phyloP scores from a whole-genome alignment of 2,329 filamentous ascomycete species.

The Calonectria hongkongensis region DNA sequence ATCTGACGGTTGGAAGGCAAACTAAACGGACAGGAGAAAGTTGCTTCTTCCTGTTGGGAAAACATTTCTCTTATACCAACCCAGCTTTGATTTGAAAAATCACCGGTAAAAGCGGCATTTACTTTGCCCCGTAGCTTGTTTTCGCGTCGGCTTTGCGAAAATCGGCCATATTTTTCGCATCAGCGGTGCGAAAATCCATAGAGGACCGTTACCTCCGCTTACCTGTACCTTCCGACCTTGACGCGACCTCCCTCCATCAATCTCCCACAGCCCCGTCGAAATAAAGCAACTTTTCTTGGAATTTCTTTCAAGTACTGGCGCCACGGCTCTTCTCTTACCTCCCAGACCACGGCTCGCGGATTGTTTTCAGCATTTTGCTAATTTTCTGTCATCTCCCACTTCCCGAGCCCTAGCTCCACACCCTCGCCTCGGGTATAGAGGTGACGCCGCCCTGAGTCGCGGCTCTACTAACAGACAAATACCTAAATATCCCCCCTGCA shows the following conservation, averaged over 20 bases:
- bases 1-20: constrained; percentile 24
- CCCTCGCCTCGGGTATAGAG: constrained; percentile 40
- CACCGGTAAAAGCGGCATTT: constrained; percentile 36
- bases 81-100: neutral
- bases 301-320: neutral
- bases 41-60: constrained; percentile 1
- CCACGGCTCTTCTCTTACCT: neutral
- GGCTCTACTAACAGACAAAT: constrained; percentile 50
- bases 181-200: constrained; percentile 40
- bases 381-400: constrained; percentile 29
- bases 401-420: constrained; percentile 50
- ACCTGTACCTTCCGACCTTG: constrained; percentile 34
- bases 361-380: constrained; percentile 21
- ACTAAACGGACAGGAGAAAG: constrained; percentile 6
- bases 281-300: constrained; percentile 9
- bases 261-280: constrained; percentile 29
- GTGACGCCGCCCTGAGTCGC: constrained; percentile 45
- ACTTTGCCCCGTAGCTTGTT: constrained; percentile 33
- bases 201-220: constrained; percentile 41
- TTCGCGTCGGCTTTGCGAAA: constrained; percentile 41
- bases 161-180: constrained; percentile 41
- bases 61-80: constrained; percentile 1
- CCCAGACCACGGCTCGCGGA: constrained; percentile 7
- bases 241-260: constrained; percentile 36
- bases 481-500: constrained; percentile 44